These are phyloP conservation scores for Nicotiana undulata DNA, from an alignment of 257 asterid species.

Conservation along the genomic window DNA sequence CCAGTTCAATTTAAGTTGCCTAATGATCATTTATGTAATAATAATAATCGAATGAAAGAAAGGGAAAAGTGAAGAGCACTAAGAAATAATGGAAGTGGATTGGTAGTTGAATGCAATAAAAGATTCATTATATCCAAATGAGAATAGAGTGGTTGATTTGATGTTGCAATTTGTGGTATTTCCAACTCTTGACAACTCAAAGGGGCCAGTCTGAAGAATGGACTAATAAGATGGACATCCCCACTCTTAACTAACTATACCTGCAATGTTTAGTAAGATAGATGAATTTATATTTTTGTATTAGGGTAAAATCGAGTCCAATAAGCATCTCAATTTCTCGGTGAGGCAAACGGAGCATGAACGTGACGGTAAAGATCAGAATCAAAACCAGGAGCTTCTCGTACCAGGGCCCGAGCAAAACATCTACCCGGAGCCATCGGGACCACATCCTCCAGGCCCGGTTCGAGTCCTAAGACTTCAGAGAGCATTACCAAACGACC, in stretches of 20 bases:
- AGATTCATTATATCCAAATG: not conserved
- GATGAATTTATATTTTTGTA: too few species aligned
- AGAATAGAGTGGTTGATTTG: not conserved
- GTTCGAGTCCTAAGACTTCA: too few species aligned
- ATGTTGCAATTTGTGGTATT: not conserved
- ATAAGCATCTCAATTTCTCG: too few species aligned
- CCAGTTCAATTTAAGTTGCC: not conserved
- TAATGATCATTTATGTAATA: not conserved
- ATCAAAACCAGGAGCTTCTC: too few species aligned
- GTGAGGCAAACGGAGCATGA: too few species aligned
- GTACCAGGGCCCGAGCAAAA: too few species aligned
- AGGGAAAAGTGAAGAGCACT: conserved; percentile 3
- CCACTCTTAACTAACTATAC: not conserved
- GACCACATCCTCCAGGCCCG: too few species aligned
- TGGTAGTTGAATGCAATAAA: conserved; percentile 5
- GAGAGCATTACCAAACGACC: too few species aligned
- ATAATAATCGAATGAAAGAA: not conserved
- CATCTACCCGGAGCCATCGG: too few species aligned
- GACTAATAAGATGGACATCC: not conserved
- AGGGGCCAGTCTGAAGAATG: not conserved
- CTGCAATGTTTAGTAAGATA: not conserved
- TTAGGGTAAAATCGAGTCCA: too few species aligned
- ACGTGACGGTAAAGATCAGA: too few species aligned
- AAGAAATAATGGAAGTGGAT: conserved; percentile 4
- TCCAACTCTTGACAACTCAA: conserved; percentile 9